Evolutionary conservation across 257 asterid species (phyloP).

Genomic region (Scutellaria galericulata): DNA sequence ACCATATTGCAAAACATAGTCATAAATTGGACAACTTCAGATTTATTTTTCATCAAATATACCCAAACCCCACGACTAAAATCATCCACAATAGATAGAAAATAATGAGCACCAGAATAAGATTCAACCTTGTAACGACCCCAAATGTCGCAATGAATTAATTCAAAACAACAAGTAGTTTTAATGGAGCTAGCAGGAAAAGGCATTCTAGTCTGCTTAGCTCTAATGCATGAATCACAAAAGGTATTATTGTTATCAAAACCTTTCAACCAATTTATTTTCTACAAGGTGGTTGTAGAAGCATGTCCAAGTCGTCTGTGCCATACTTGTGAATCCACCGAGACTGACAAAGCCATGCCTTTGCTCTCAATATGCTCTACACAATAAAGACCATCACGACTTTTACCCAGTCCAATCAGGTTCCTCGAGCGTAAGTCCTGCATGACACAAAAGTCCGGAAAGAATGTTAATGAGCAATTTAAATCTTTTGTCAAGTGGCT

Average conservation of each 20-base stretch:
- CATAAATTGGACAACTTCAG: not conserved
- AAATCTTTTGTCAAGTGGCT: conserved; percentile 3
- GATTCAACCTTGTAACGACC: not conserved
- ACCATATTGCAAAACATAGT: not conserved
- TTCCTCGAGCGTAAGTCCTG: conserved; percentile 40
- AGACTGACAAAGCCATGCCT: conserved; percentile 12
- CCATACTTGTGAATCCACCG: not conserved
- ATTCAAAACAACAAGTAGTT: not conserved
- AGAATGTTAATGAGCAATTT: conserved; percentile 19
- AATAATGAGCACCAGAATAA: not conserved
- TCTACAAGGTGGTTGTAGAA: not conserved
- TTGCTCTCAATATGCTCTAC: not conserved
- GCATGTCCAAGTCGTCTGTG: conserved; percentile 5
- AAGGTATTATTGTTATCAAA: not conserved
- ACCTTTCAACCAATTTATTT: not conserved
- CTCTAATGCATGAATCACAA: conserved; percentile 1
- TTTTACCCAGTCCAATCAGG: conserved; percentile 37
- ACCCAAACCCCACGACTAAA: not conserved
- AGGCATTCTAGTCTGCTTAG: not conserved
- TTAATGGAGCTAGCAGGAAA: not conserved
- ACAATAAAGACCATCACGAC: conserved; percentile 11
- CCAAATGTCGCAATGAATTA: not conserved
- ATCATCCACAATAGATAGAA: not conserved
- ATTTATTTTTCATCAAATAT: not conserved
- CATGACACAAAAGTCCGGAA: conserved; percentile 17